Base-by-base conservation (phyloP, 176 grass and related monocot genomes). In the Eleusine coracana region DNA sequence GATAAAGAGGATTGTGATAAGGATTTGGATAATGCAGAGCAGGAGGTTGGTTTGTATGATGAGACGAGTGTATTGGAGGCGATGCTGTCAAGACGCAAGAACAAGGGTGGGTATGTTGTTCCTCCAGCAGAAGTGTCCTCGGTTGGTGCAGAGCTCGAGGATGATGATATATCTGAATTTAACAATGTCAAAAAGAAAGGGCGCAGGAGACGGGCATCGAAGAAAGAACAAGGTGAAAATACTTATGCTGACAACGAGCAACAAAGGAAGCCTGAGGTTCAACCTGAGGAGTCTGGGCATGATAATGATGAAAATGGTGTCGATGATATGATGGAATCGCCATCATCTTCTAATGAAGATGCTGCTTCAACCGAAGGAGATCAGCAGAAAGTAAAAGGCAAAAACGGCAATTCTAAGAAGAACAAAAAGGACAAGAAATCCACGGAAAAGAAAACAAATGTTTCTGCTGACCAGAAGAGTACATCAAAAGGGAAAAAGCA, bases 401-500 rank as follows among this genome's bases (percentile, higher is more conserved):
- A 88, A 59, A 82, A 41, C 18, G 72, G 10, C 25, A 98, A 95
- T 45, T 64, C 70, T 67, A 79, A 84, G 79, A 98, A 95, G 77
- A 88, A 82, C 69, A 97, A 90, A 83, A 94, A 89, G 75, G 72
- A 84, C 39, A 90, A 90, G 71, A 83, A 71, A 76, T 76, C 64
- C 20, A 4, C 83, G 77, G 80, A 86, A 86, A 89, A 91, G 80
- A 90, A 87, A 82, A 65, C 60, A 69, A 45, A 54, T 80, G 73
- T 56, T 85, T 55, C 80, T 77, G 75, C 61, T 80, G 89, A 88
- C 13, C 80, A 86, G 84, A 92, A 87, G 77, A 66, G 72, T 59
- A 72, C 79, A 61, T 70, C 74, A 50, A 95, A 92, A 82, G 93
- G 91, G 82, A 94, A 90, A 85, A 99, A 93, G 75, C 88, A 96